Percentiles rank a stretch among this genome's conserved stretches.
Evolutionary conservation across 768 basidiomycete genomes (phyloP).

Genomic region (Xerocomellus dryophilus): DNA sequence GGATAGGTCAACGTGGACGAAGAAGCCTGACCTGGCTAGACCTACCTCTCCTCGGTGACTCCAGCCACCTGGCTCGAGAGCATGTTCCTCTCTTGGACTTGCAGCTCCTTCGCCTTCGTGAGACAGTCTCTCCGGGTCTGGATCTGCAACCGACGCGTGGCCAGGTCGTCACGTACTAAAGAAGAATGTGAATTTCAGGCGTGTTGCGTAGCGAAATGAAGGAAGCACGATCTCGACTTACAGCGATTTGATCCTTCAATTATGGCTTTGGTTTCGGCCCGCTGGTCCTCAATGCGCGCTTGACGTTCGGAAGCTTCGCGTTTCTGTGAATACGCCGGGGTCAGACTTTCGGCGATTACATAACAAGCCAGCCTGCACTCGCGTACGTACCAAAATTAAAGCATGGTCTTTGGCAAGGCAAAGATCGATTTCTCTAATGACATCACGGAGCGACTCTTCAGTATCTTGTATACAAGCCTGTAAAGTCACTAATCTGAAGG

Average conservation of each 20-base stretch:
- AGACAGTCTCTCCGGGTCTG: constrained; percentile 47
- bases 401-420: constrained; percentile 42
- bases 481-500: constrained; percentile 47
- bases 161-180: constrained; percentile 44
- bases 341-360: constrained; percentile 27
- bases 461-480: constrained; percentile 53
- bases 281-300: constrained; percentile 50
- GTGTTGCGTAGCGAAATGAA: constrained; percentile 19
- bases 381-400: constrained; percentile 39
- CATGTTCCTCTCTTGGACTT: constrained; percentile 29
- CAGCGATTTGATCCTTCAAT: constrained; percentile 45
- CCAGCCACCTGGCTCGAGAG: constrained; percentile 31
- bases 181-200: constrained; percentile 7
- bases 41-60: constrained; percentile 41
- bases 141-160: constrained; percentile 43
- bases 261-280: constrained; percentile 41
- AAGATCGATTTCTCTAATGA: constrained; percentile 47
- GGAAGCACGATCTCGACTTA: constrained; percentile 34
- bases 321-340: constrained; percentile 44
- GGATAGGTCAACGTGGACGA: constrained; percentile 14
- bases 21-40: constrained; percentile 2
- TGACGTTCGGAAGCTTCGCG: constrained; percentile 69
- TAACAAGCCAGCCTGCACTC: constrained; percentile 9
- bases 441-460: constrained; percentile 45
- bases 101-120: constrained; percentile 40